These are phyloP conservation scores for Trypanosoma brucei DNA, from an alignment of 208 protist genomes.

Conservation along the genomic window DNA sequence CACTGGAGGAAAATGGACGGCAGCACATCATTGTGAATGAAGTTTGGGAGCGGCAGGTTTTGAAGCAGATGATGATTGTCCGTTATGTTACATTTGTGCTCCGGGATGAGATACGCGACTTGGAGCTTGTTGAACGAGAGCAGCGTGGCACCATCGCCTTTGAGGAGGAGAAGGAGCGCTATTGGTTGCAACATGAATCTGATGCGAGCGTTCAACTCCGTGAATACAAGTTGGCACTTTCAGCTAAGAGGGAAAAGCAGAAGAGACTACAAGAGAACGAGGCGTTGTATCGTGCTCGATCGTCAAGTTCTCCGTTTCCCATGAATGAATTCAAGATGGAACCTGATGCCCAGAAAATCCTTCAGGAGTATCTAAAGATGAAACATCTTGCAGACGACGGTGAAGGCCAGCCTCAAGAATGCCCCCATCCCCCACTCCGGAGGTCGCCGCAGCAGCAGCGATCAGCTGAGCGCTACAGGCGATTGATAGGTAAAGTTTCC, in stretches of 20 bases:
- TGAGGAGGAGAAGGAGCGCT: constrained; percentile 54
- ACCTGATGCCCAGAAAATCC: constrained; percentile 38
- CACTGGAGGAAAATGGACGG: constrained; percentile 48
- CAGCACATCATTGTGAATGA: constrained; percentile 44
- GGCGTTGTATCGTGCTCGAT: constrained; percentile 7
- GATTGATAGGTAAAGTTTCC: not conserved
- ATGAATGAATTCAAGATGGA: constrained; percentile 3
- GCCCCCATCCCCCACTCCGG: not conserved
- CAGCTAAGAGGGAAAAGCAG: constrained; percentile 42
- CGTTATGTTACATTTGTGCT: constrained; percentile 73
- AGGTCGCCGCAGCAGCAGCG: not conserved
- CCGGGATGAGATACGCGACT: constrained; percentile 57
- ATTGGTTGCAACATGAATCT: constrained; percentile 46
- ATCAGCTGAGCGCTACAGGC: not conserved
- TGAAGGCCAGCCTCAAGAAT: not conserved
- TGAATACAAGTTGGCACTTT: constrained; percentile 29
- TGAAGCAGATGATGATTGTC: constrained; percentile 74
- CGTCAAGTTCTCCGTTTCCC: not conserved
- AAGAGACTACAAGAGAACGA: constrained; percentile 22
- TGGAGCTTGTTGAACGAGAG: constrained; percentile 40
- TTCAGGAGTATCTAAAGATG: constrained; percentile 46
- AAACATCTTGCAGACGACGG: constrained; percentile 16
- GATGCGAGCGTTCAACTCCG: constrained; percentile 26
- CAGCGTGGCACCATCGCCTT: constrained; percentile 27
- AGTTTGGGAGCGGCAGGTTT: constrained; percentile 50